Evolutionary conservation across 257 asterid genomes (phyloP), one percentile per base, ranked within the genome.

Genomic region (Orobanche coerulescens): DNA sequence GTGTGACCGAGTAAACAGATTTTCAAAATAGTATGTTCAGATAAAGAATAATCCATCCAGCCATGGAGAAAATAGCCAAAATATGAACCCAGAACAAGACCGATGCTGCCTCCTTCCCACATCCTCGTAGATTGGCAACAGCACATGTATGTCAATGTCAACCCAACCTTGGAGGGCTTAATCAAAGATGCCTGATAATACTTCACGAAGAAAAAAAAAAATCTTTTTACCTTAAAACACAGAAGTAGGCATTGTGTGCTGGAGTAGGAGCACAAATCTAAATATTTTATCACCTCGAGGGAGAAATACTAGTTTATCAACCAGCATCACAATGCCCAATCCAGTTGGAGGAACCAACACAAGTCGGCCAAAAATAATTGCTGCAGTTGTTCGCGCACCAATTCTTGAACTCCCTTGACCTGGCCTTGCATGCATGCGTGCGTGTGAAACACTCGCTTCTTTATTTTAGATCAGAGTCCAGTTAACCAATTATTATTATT

Each of bases 161-260:
- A n/a, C n/a, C n/a, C n/a, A n/a, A n/a, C n/a, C n/a, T n/a, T n/a
- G n/a, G n/a, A n/a, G n/a, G n/a, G n/a, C n/a, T n/a, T n/a, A n/a
- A n/a, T n/a, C n/a, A n/a, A n/a, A n/a, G n/a, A n/a, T n/a, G n/a
- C n/a, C n/a, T n/a, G n/a, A n/a, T n/a, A n/a, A n/a, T n/a, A n/a
- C n/a, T n/a, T n/a, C n/a, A n/a, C n/a, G n/a, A n/a, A n/a, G n/a
- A n/a, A n/a, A n/a, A n/a, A n/a, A n/a, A n/a, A n/a, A n/a, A n/a
- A n/a, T n/a, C n/a, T n/a, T n/a, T n/a, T n/a, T n/a, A n/a, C n/a
- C n/a, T n/a, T n/a, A n/a, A n/a, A n/a, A n/a, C n/a, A n/a, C n/a
- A n/a, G n/a, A n/a, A n/a, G n/a, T n/a, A 50, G 99, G 99, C 99
- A 93, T 93, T 1, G 96, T 84, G 78, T 89, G 86, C 79, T 93